Evolutionary conservation across 2,329 filamentous ascomycete species (phyloP), one percentile per base, ranked within the genome.

Genomic region (Acephala macrosclerotiorum): DNA sequence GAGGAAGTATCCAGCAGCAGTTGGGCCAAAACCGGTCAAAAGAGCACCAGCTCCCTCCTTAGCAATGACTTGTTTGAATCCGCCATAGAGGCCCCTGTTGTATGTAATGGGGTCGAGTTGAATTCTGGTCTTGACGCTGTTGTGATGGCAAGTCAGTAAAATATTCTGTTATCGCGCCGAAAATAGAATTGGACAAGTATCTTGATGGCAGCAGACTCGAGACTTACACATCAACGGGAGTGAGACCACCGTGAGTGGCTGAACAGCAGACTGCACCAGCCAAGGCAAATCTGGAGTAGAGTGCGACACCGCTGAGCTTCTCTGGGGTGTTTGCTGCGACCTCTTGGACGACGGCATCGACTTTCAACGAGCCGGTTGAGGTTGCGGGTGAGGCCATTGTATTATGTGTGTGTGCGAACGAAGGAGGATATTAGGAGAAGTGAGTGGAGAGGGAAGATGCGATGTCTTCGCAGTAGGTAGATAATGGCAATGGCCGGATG

Each of bases 181-280:
- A 42, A 33, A 25, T 22, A 49, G 11, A 58, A 25, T 12, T 20
- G 22, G 64, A 59, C 63, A 61, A 53, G 58, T 65, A 22, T 49
- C 58, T 29, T 11, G 20, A 33, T 35, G 11, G n/a, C 36, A 22
- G 11, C 9, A 38, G 59, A 47, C n/a, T 26, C 20, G n/a, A 64
- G 68, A 92, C 95, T 83, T 96, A 98, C 95, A 99, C 96, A 92
- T 99, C 96, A 82, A 99, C 94, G 79, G 96, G 96, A 75, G 96
- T 99, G 77, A 98, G 90, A 78, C 87, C 91, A 82, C 95, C 96
- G 89, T 99, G 96, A 79, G 96, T 99, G 84, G 98, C 85, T 76
- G 94, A 96, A 84, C 96, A 99, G 90, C 96, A 97, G 86, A 98
- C 85, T 76, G 96, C 96, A 84, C 96, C 96, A 77, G 96, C 94